phyloP scores from a whole-genome alignment of 352 stramenopile species.

The Pythium angustatum region DNA sequence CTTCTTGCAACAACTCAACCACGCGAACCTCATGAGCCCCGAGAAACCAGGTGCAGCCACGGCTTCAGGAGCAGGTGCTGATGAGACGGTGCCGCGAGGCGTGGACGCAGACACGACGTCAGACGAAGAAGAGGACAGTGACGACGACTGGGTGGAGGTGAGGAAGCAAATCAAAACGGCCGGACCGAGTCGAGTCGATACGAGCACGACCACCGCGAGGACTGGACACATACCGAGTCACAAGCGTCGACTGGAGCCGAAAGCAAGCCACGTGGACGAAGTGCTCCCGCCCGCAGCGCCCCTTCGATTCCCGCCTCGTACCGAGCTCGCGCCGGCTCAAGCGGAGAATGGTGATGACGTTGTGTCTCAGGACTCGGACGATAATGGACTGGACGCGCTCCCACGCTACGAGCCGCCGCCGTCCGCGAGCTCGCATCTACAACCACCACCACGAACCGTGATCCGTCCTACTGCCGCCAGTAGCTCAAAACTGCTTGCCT shows the following conservation, averaged over 20 bases:
- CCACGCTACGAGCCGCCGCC: slow-evolving; percentile 9
- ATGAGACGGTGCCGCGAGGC: neutral
- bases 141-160: slow-evolving; percentile 19
- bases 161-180: slow-evolving; percentile 15
- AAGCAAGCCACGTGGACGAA: slow-evolving; percentile 14
- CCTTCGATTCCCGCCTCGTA: slow-evolving; percentile 13
- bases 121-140: slow-evolving; percentile 11
- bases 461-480: neutral
- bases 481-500: slow-evolving; percentile 20
- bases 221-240: neutral
- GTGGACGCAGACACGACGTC: neutral
- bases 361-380: slow-evolving; percentile 31
- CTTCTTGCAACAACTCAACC: slow-evolving; percentile 58
- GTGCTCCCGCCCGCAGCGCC: slow-evolving; percentile 22
- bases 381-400: slow-evolving; percentile 26
- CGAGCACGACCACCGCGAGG: neutral
- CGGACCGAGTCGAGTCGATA: neutral
- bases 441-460: neutral
- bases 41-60: slow-evolving; percentile 7
- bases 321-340: no score
- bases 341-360: slow-evolving; percentile 8
- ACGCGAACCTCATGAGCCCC: slow-evolving; percentile 47
- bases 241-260: slow-evolving; percentile 15
- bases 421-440: neutral
- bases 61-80: neutral